These are phyloP conservation scores for Talaromyces sp. DNA, from an alignment of 2,329 filamentous ascomycete species.

Conservation along the genomic window DNA sequence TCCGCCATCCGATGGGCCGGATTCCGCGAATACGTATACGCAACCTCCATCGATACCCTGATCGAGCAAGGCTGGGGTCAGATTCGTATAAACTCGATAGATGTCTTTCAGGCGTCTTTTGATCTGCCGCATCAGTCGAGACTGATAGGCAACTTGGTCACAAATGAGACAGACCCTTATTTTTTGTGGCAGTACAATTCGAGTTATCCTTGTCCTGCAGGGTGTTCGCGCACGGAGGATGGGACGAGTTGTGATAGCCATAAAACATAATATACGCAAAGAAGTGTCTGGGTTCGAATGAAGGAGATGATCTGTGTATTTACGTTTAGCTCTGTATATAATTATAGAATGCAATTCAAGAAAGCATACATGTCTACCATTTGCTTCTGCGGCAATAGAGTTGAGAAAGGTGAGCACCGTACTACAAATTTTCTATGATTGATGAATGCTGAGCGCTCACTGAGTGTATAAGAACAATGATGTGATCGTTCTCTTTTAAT, in stretches of 20 bases:
- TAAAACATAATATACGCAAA: neutral
- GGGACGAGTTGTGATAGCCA: slow-evolving; percentile 15
- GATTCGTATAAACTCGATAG: slow-evolving; percentile 38
- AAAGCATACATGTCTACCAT: neutral
- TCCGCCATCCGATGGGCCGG: slow-evolving; percentile 55
- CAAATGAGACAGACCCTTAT: slow-evolving; percentile 51
- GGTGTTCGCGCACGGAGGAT: slow-evolving; percentile 26
- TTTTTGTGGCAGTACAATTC: slow-evolving; percentile 51
- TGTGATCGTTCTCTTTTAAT: too few species aligned
- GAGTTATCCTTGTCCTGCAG: slow-evolving; percentile 33
- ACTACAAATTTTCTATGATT: too few species aligned
- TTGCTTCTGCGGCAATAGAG: neutral
- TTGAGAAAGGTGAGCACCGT: neutral
- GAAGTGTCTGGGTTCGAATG: neutral
- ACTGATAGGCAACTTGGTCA: slow-evolving; percentile 47
- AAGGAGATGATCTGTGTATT: neutral
- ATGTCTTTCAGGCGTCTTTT: slow-evolving; percentile 42
- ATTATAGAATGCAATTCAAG: neutral
- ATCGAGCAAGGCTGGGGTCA: slow-evolving; percentile 22
- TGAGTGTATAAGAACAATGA: too few species aligned
- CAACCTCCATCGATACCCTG: slow-evolving; percentile 48
- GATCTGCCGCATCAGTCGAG: slow-evolving; percentile 17
- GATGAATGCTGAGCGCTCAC: too few species aligned
- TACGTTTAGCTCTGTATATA: neutral
- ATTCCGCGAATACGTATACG: slow-evolving; percentile 56